Base-by-base conservation (phyloP, 768 basidiomycete species). In the Trametopsis cervina region DNA sequence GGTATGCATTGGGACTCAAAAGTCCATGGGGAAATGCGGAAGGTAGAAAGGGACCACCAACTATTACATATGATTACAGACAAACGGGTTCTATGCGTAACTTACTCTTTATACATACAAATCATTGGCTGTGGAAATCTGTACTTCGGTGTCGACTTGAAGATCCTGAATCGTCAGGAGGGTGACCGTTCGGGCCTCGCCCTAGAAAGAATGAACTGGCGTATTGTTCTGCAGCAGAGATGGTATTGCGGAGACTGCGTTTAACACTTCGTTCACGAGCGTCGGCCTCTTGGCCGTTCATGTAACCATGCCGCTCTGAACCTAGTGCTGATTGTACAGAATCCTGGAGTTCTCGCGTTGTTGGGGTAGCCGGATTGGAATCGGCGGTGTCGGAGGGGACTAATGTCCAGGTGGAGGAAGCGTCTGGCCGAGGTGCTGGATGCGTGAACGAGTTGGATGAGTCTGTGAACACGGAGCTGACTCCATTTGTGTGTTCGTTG, bases 181-280 rank as follows among this genome's bases (percentile, higher is more conserved):
- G 47, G 11, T 42, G 44, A 11, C 56, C 46, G 24, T 53, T 53
- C 12, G 51, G 38, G 20, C 58, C 61, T 23, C 81, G 73, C n/a
- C 83, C 81, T 49, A 86, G 85, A 27, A 84, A 64, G 51, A 85
- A 74, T 4, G 78, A 71, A 51, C 70, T 78, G 4, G 82, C 80
- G 58, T 82, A 83, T 46, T 82, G 78, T 57, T 87, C 85, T 10
- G 86, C 85, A 27, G 77, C 80, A 47, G 72, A 78, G 39, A 88
- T 63, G 12, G 84, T 85, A 49, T 75, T 85, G 42, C 85, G 74
- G 43, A 87, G 55, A 54, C 77, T 81, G 52, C 80, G 71, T 62
- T 77, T 84, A 29, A 81, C 80, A 55, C 75, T 81, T 54, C 82
- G 66, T 22, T 79, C 80, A 49, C 79, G 67, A 35, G 62, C 69